Conservation (phyloP, 2,329 filamentous ascomycete species). For the Neophaeococcomyces mojaviensis region DNA sequence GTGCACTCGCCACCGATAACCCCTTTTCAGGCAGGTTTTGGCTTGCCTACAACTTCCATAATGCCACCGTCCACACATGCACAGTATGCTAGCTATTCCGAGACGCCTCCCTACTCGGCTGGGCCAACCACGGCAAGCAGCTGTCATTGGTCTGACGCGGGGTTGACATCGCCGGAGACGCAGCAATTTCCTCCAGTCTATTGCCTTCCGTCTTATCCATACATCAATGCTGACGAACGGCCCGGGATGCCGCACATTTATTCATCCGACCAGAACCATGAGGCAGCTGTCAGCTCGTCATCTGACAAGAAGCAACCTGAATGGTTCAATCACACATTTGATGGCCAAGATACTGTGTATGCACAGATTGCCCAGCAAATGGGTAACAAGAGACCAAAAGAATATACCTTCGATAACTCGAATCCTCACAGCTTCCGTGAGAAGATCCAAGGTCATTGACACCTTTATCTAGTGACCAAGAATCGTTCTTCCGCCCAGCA, state of each 20-base stretch:
- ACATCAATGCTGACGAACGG: conserved; percentile 26
- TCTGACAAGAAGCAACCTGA: conserved; percentile 31
- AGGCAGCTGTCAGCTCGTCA: conserved; percentile 10
- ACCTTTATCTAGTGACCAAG: no score
- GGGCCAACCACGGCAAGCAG: conserved; percentile 33
- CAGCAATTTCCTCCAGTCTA: conserved; percentile 31
- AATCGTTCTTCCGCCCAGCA: no score
- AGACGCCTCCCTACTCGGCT: conserved; percentile 30
- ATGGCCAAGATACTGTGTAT: conserved; percentile 37
- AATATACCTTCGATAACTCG: conserved; percentile 21
- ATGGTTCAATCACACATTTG: conserved; percentile 39
- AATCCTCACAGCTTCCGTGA: neutral
- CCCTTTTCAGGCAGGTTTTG: conserved; percentile 31
- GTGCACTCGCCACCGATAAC: conserved; percentile 36
- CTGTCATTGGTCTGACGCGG: conserved; percentile 37
- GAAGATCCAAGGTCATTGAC: no score
- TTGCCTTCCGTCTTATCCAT: conserved; percentile 30
- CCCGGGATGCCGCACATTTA: conserved; percentile 25
- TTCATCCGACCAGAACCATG: conserved; percentile 17
- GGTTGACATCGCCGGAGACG: conserved; percentile 35
- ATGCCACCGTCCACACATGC: conserved; percentile 26
- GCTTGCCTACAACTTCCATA: conserved; percentile 18
- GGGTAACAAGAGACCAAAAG: conserved; percentile 34
- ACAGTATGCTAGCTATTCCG: conserved; percentile 37
- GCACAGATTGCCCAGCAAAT: conserved; percentile 36